These are phyloP conservation scores for Marsdenia floribunda DNA, from an alignment of 257 asterid species.

Conservation along the genomic window DNA sequence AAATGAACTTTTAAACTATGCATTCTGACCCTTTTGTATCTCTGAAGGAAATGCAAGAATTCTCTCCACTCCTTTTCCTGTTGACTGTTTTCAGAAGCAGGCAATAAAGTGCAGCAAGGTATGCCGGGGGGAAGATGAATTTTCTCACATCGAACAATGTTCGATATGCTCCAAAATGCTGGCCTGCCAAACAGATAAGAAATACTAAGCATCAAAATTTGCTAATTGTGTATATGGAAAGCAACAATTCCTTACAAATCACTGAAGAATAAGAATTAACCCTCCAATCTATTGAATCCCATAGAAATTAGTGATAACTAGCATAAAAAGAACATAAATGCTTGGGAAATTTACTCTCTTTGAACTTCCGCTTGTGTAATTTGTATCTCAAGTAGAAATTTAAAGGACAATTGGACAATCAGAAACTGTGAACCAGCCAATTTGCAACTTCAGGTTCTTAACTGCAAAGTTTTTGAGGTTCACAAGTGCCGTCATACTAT, in stretches of 20 bases:
- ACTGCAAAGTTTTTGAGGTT: background rate
- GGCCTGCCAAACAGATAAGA: constrained; percentile 36
- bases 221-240: constrained; percentile 7
- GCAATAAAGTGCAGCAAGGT: constrained; percentile 34
- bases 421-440: background rate
- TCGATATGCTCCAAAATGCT: constrained; percentile 36
- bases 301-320: background rate
- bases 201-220: constrained; percentile 15
- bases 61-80: constrained; percentile 57
- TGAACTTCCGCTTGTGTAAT: background rate
- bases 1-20: constrained; percentile 1
- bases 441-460: background rate
- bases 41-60: constrained; percentile 44
- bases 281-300: background rate
- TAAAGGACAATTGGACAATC: background rate
- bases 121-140: constrained; percentile 25
- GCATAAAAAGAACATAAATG: background rate
- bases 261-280: background rate
- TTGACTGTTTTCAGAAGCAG: constrained; percentile 42
- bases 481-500: background rate
- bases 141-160: constrained; percentile 25
- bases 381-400: background rate
- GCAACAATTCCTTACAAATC: background rate
- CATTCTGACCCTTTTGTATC: constrained; percentile 36
- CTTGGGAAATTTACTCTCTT: background rate